Base-by-base conservation (phyloP, 2,329 filamentous ascomycete species). In the Arthroderma uncinatum region DNA sequence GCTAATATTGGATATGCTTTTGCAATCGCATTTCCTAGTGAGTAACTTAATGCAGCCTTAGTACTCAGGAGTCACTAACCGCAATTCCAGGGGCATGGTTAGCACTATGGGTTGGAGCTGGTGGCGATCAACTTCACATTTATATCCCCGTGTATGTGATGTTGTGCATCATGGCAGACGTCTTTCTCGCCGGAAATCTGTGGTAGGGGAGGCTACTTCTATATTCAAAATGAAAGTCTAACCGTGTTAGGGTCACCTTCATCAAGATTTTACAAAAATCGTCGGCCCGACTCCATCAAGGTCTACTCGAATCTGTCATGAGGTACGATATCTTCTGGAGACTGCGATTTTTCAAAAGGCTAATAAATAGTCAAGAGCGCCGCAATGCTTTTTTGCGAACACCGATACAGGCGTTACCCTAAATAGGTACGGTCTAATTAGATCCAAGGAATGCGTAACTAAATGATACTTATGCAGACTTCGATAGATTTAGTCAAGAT, bases 401-500 rank as follows among this genome's bases (percentile, higher is more conserved):
- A 56, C 55, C 4, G 55, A 56, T 42, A 52, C 55, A 12, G 55
- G 55, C 4, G 34, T 56, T 21, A 56, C 44, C 16, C 33, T 56
- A 5, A 56, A 56, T 30, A 42, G 30, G 53, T 55, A 4, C 12
- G 53, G 10, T 33, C 19, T 12, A 19, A 14, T 10, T 47, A 8
- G n/a, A n/a, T 48, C 23, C 16, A n/a, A 40, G 12, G 12, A 40
- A 21, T 25, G 4, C 21, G 12, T 48, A 12, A 28, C 21, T n/a
- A n/a, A n/a, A n/a, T n/a, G n/a, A 14, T 30, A 3, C 28, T 25
- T 21, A 48, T 48, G 44, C 44, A 6, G 5, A 48, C 44, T 48
- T 48, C n/a, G 10, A 16, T 54, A 54, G 54, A 21, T 56, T 56
- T 25, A 56, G 54, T 33, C 54, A 56, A 37, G 54, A 56, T 14